These are phyloP conservation scores for Lignosus rhinocerotis DNA, from an alignment of 1,284 basidiomycete genomes.

Conservation along the genomic window DNA sequence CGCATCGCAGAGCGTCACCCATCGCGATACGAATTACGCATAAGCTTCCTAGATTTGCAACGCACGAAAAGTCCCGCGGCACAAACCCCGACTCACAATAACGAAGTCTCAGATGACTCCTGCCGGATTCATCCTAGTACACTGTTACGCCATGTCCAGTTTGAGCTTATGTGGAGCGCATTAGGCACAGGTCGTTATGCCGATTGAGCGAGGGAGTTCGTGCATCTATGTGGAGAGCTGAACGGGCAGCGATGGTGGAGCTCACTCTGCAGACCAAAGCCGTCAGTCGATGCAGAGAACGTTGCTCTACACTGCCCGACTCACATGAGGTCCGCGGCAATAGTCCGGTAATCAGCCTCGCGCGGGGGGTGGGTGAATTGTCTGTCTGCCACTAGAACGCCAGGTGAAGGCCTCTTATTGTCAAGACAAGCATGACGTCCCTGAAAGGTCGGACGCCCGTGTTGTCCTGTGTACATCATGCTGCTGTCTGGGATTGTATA, in stretches of 20 bases:
- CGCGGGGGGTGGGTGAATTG: neutral
- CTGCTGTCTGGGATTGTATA: neutral
- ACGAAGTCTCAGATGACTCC: neutral
- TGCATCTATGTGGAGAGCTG: neutral
- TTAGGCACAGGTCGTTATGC: neutral
- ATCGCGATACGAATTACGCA: neutral
- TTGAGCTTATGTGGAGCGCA: neutral
- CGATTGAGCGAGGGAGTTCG: neutral
- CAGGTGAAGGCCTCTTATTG: conserved; percentile 15
- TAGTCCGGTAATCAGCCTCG: conserved; percentile 9
- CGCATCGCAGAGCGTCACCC: neutral
- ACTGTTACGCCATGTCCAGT: neutral
- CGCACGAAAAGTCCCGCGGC: neutral
- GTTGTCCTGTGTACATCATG: neutral
- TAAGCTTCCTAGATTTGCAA: neutral
- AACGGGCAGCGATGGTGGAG: neutral
- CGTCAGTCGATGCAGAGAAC: neutral
- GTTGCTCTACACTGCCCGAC: neutral
- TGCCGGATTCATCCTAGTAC: neutral
- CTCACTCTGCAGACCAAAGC: neutral
- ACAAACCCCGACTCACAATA: neutral
- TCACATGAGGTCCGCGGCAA: neutral
- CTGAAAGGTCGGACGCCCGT: conserved; percentile 6
- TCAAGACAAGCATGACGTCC: conserved; percentile 7
- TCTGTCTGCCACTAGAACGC: neutral